Conservation (phyloP, 805 yeast genomes). For the Pichia cabralensis region DNA sequence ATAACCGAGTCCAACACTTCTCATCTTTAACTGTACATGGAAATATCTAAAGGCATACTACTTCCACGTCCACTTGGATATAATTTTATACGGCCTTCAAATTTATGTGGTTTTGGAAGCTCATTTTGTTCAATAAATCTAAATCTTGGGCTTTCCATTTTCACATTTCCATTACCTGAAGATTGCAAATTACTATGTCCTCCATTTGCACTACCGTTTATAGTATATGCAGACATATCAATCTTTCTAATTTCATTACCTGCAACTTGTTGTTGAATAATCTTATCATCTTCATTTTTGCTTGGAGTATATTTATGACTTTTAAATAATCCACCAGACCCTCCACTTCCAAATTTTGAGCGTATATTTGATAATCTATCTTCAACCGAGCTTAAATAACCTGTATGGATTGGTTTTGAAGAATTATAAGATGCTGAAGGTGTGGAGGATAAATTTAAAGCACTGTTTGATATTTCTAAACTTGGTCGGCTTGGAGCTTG, state of each 20-base stretch:
- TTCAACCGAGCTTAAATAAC: constrained; percentile 5
- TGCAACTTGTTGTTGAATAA: constrained; percentile 34
- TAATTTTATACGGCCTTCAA: constrained; percentile 59
- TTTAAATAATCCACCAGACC: too few relatives aligned
- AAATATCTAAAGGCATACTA: constrained; percentile 72
- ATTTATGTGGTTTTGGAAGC: constrained; percentile 81
- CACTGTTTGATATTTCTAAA: constrained; percentile 18
- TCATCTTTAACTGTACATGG: too few relatives aligned
- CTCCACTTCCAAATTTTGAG: constrained; percentile 10
- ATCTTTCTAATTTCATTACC: constrained; percentile 49
- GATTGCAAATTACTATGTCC: constrained; percentile 5
- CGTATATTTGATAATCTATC: constrained; percentile 5
- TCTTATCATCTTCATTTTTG: constrained; percentile 8
- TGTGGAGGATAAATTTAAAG: constrained; percentile 10
- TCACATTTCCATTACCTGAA: constrained; percentile 21
- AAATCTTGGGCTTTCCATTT: constrained; percentile 67
- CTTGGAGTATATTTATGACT: constrained; percentile 6
- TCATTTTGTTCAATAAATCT: constrained; percentile 56
- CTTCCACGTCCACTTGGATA: constrained; percentile 96
- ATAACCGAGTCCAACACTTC: too few relatives aligned
- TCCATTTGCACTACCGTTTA: constrained; percentile 27
- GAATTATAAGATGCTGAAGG: neutral
- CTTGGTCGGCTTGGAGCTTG: constrained; percentile 17
- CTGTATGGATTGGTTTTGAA: neutral
- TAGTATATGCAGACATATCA: constrained; percentile 58